Conservation (phyloP, 495 filamentous ascomycete species). For the Cercophora samala region DNA sequence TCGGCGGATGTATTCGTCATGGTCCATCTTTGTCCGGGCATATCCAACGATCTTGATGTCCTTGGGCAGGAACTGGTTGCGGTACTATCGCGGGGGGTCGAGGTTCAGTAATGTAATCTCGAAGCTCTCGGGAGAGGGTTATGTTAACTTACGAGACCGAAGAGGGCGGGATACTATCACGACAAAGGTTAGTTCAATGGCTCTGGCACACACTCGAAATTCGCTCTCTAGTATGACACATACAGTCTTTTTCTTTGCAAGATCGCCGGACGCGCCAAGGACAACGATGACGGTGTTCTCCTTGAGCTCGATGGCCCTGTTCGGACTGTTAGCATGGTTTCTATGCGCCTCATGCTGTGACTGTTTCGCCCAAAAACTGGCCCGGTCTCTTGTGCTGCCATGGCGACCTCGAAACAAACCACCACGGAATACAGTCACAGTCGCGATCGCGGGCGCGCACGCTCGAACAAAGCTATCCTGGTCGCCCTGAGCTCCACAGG, state of each 20-base stretch:
- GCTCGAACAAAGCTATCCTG: constrained; percentile 14
- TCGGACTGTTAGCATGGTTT: constrained; percentile 13
- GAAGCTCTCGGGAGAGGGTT: background rate
- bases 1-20: constrained; percentile 85
- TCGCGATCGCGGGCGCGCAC: constrained; percentile 10
- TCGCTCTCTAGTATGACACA: constrained; percentile 32
- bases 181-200: constrained; percentile 33
- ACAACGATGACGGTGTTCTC: constrained; percentile 98
- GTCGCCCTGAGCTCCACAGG: constrained; percentile 24
- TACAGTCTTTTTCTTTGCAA: constrained; percentile 99
- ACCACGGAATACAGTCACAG: background rate
- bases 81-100: constrained; percentile 58
- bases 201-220: constrained; percentile 18
- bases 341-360: too few relatives aligned
- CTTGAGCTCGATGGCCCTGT: constrained; percentile 77
- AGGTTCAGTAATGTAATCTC: background rate
- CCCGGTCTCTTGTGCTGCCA: background rate
- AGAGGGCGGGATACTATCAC: constrained; percentile 89
- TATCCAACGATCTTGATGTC: constrained; percentile 98
- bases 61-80: constrained; percentile 97
- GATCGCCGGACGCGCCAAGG: constrained; percentile 92
- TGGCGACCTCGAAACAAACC: background rate
- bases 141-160: constrained; percentile 78
- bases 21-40: constrained; percentile 99
- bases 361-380: background rate